Base-by-base conservation (phyloP, 176 grass and related monocot genomes). In the Avena insularis region DNA sequence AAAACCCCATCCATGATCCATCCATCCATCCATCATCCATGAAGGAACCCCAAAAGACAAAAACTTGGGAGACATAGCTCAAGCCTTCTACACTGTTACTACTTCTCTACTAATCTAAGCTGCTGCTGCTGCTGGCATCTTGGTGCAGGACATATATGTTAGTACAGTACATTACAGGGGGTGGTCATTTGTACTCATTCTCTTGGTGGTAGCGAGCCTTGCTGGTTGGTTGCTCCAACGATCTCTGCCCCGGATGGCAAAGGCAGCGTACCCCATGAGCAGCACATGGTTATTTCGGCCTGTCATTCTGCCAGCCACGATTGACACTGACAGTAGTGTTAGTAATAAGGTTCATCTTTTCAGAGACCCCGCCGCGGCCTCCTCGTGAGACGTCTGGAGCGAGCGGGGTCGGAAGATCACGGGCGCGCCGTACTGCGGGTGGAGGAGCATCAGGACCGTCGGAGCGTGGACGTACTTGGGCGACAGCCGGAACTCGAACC, bases 401-500 rank as follows among this genome's bases (percentile, higher is more conserved):
- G 85, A 10, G 36, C 83, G 87, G n/a, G 87, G 66, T 23, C 92
- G 89, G 90, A 96, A 99, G 77, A 99, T 82, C 8, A 96, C 74
- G 7, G 97, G 97, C 12, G 97, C 97, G 2, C 97, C 97, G 50
- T 99, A 96, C 33, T 99, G 93, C 10, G 97, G 97, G 94, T 99
- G 95, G 43, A 99, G 92, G 70, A 99, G 94, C 97, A 99, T 99
- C 71, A 99, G 92, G 5, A 99, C 97, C 36, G 93, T 99, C 9
- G 97, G 97, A 0, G 97, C 92, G 84, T 99, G 97, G 69, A 99
- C 83, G 92, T 99, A 99, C 60, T 62, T 92, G 11, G 97, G 92
- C 46, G 97, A 92, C 17, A 96, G 89, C 21, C 94, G 92, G 87
- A 99, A 92, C 14, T 86, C 66, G 87, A 99, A 99, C 6, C 92